Conservation (phyloP, 371 early-diverging fungal genomes). For the Mortierella polycephala region DNA sequence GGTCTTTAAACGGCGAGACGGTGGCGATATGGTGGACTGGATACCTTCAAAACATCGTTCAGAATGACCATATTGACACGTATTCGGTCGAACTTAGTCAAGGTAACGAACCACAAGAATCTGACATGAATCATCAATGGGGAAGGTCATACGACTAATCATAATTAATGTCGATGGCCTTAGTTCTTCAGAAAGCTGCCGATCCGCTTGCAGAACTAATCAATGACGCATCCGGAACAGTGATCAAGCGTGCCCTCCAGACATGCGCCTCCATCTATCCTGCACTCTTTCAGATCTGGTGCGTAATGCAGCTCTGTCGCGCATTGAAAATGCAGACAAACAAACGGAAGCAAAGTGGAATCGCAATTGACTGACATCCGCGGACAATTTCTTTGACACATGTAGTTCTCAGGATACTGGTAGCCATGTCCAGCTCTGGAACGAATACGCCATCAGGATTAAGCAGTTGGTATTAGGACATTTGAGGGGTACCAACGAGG, state of each 20-base stretch:
- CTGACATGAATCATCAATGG: background rate
- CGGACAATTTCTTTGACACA: background rate
- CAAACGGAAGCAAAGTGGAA: background rate
- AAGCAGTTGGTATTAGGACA: constrained; percentile 31
- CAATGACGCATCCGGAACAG: constrained; percentile 6
- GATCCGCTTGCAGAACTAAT: constrained; percentile 22
- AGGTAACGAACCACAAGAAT: constrained; percentile 13
- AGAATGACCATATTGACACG: constrained; percentile 17
- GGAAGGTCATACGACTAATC: background rate
- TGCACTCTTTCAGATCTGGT: constrained; percentile 41
- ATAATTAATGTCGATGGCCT: no score
- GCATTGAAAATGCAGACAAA: background rate
- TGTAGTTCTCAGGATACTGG: constrained; percentile 35
- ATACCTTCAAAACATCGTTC: constrained; percentile 29
- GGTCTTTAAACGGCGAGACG: constrained; percentile 14
- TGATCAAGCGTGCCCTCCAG: constrained; percentile 36
- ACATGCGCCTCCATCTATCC: constrained; percentile 40
- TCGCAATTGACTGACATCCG: background rate
- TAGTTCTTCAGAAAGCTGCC: constrained; percentile 30
- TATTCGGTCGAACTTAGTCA: constrained; percentile 23
- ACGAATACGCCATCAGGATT: constrained; percentile 42
- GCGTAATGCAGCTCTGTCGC: background rate
- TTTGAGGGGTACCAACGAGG: constrained; percentile 21
- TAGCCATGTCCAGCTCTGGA: constrained; percentile 24
- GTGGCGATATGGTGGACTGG: constrained; percentile 36